Evolutionary conservation across 2,329 filamentous ascomycete genomes (phyloP), one percentile per base, ranked within the genome.

Genomic region (Pyrenochaeta sp.): DNA sequence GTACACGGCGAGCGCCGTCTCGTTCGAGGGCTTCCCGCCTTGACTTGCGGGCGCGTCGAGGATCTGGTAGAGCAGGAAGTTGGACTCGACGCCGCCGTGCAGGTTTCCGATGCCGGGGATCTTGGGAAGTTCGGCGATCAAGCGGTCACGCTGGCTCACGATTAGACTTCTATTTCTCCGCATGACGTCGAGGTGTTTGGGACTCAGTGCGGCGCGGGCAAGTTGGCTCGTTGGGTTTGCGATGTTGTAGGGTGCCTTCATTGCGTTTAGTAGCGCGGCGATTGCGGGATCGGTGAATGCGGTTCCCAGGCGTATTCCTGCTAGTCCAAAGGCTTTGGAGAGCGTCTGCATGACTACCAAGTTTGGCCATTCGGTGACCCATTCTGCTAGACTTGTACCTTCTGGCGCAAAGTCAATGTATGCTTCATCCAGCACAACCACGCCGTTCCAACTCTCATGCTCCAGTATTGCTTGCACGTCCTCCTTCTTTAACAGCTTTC

Each of bases 231-330:
- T 97, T 0, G 92, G 92, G 66, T 88, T 94, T 3, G 92, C 90
- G 67, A 99, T 88, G 77, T 97, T 98, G 80, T 99, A 99, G 0
- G 95, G 95, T 0, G 95, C 94, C 78, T 98, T 98, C 69, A 99
- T 83, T 72, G 84, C 92, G 79, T 99, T 99, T 49, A 99, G 83
- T 11, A 99, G 81, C 14, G 79, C 77, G 2, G 94, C 92, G 58
- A 99, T 88, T 5, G 87, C 83, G 0, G 87, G 82, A 9, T 87
- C 85, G 4, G 91, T 85, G 73, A 97, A 99, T 0, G 91, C 92
- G 7, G 88, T 90, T 41, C 95, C 95, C 1, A 99, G 83, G 14
- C 95, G 85, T 72, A 99, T 97, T 45, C 94, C 95, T 3, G 95
- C 95, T 70, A 99, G 85, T 23, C 95, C 95, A 71, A 99, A 99